Base-by-base conservation (phyloP, 2,329 filamentous ascomycete species). In the Pseudopyrenochaeta lycopersici region DNA sequence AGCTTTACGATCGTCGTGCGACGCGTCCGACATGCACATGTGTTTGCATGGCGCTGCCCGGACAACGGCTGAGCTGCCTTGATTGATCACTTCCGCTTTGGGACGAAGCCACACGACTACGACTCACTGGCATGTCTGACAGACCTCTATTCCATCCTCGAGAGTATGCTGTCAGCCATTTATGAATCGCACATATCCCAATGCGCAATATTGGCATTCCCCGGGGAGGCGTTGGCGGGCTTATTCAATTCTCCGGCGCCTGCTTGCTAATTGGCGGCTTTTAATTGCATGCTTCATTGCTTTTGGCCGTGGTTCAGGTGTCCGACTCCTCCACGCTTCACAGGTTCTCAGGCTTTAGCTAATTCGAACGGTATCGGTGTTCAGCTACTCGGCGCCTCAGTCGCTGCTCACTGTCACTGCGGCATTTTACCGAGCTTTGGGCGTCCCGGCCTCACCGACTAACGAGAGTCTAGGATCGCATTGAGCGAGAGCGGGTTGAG, bases 31-130 rank as follows among this genome's bases (percentile, higher is more conserved):
- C 20, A 14, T 21, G 35, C 35, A 11, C 35, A 31, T 44, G 18
- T 63, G 62, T 64, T 64, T 59, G 55, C 42, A 49, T 46, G 15
- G 41, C 31, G 57, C 56, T 65, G 55, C 53, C 54, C 49, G 31
- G 56, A 59, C 60, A 63, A 67, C 60, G 51, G 54, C 50, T 31
- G 43, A 54, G 36, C 18, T 15, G 35, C 56, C 41, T 45, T 38
- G 46, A 40, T 53, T 32, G 32, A 27, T 9, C 54, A 29, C 54
- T 58, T 51, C 56, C 52, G 45, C 32, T 52, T 62, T 52, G 41
- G 55, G 31, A 52, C 49, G 54, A 48, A 44, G 35, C 41, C 41
- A 42, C 45, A 38, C 47, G 36, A 46, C 46, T 41, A 46, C 39
- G 33, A 43, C 32, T 43, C 35, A 31, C 35, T 18, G 15, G 18